Evolutionary conservation across 176 grass and related monocot genomes (phyloP).

Genomic region (Musa troglodytarum): DNA sequence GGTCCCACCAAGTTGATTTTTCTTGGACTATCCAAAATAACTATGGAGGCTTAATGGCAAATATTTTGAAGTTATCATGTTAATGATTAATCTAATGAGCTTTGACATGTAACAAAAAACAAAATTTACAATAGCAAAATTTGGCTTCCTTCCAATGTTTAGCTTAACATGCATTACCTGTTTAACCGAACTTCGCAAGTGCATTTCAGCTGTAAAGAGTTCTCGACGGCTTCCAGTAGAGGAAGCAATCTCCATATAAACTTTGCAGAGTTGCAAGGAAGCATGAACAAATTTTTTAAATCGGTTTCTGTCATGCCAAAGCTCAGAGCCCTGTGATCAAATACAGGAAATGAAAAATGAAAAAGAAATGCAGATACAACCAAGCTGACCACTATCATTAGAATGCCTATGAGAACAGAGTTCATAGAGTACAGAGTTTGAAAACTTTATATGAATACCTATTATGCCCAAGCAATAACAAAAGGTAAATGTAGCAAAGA

Average conservation of each 20-base stretch:
- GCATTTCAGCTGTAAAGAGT: slow-evolving; percentile 70
- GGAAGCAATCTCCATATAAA: slow-evolving; percentile 70
- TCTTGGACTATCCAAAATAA: too few species aligned
- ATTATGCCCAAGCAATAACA: too few species aligned
- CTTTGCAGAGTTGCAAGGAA: slow-evolving; percentile 64
- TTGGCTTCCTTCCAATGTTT: not conserved
- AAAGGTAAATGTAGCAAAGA: too few species aligned
- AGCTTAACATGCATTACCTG: slow-evolving; percentile 31
- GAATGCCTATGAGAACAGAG: too few species aligned
- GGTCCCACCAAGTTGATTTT: too few species aligned
- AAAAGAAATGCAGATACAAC: not conserved
- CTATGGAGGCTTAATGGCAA: too few species aligned
- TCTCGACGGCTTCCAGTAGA: slow-evolving; percentile 48
- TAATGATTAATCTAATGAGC: too few species aligned
- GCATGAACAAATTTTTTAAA: slow-evolving; percentile 74
- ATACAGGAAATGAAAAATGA: not conserved
- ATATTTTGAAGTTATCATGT: too few species aligned
- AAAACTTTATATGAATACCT: too few species aligned
- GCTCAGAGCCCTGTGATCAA: slow-evolving; percentile 57
- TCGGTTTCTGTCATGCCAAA: slow-evolving; percentile 54
- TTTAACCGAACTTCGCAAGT: slow-evolving; percentile 79
- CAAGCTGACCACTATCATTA: not conserved
- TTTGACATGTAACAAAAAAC: too few species aligned
- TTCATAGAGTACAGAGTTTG: not conserved
- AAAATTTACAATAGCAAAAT: too few species aligned